Conservation (phyloP, 2,329 filamentous ascomycete genomes). For the Apiospora arundinis region DNA sequence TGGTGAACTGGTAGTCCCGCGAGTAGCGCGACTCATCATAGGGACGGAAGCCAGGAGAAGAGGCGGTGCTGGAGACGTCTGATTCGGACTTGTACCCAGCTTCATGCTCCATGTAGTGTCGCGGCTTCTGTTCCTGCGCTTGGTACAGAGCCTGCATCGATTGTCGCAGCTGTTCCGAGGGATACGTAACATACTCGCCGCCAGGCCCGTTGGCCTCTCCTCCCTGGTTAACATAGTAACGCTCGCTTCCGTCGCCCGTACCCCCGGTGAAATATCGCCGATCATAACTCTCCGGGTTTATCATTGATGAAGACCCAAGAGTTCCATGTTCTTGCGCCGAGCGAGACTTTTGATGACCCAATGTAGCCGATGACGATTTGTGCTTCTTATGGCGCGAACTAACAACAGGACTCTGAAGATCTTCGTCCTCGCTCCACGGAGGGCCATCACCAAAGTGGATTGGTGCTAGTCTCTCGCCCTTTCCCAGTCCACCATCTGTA, state of each 20-base stretch:
- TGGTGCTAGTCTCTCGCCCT: slow-evolving; percentile 75
- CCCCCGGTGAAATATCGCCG: slow-evolving; percentile 70
- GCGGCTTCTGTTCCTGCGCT: slow-evolving; percentile 51
- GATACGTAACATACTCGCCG: slow-evolving; percentile 82
- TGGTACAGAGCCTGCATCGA: slow-evolving; percentile 56
- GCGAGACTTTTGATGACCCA: slow-evolving; percentile 53
- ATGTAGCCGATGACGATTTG: slow-evolving; percentile 68
- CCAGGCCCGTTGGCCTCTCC: slow-evolving; percentile 77
- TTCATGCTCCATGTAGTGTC: slow-evolving; percentile 52
- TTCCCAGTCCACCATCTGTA: slow-evolving; percentile 58
- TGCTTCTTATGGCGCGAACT: slow-evolving; percentile 86
- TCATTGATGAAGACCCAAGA: slow-evolving; percentile 47
- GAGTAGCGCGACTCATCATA: slow-evolving; percentile 83
- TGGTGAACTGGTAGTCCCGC: slow-evolving; percentile 92
- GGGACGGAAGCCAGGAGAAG: slow-evolving; percentile 63
- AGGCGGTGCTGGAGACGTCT: slow-evolving; percentile 63
- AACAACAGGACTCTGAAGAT: slow-evolving; percentile 89
- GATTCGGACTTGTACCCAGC: slow-evolving; percentile 61
- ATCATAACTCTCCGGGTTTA: slow-evolving; percentile 59
- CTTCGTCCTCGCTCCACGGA: slow-evolving; percentile 94
- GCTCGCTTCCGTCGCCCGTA: slow-evolving; percentile 73
- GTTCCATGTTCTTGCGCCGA: slow-evolving; percentile 47
- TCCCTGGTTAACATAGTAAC: slow-evolving; percentile 75
- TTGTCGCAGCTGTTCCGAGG: slow-evolving; percentile 66
- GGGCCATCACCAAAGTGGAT: slow-evolving; percentile 88